A percentile compares a stretch with the other conserved stretches of the same genome.
Conservation (phyloP, 345 rosid genomes). For the Anastatica hierochuntica region DNA sequence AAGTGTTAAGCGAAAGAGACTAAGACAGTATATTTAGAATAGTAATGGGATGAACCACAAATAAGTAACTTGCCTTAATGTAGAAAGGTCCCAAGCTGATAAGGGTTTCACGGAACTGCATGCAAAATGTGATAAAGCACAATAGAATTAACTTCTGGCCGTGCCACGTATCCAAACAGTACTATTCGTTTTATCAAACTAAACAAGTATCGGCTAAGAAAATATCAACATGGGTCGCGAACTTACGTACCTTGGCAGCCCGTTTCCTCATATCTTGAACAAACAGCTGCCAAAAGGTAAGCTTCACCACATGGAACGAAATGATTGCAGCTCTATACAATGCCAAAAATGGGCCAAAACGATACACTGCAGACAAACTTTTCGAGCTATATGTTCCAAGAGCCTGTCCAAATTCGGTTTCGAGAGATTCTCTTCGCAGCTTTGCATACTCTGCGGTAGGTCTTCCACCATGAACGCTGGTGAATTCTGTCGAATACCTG, state of each 20-base stretch:
- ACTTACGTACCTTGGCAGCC: slow-evolving; percentile 50
- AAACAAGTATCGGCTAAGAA: background rate
- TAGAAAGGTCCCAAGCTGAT: slow-evolving; percentile 88
- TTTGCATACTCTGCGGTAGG: slow-evolving; percentile 82
- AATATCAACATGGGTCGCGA: background rate
- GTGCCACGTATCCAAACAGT: background rate
- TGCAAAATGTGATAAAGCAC: slow-evolving; percentile 6
- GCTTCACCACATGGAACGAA: slow-evolving; percentile 65
- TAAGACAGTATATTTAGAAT: background rate
- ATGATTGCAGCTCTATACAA: slow-evolving; percentile 80
- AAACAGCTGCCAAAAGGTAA: slow-evolving; percentile 63
- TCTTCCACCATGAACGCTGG: slow-evolving; percentile 76
- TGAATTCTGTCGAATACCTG: slow-evolving; percentile 52
- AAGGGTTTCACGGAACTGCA: slow-evolving; percentile 87
- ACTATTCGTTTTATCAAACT: background rate
- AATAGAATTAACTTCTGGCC: too few species aligned
- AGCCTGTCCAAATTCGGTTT: slow-evolving; percentile 70
- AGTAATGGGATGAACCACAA: background rate
- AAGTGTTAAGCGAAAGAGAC: background rate
- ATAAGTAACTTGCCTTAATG: slow-evolving; percentile 55
- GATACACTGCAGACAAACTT: slow-evolving; percentile 46
- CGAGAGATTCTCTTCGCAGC: slow-evolving; percentile 90
- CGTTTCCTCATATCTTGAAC: slow-evolving; percentile 58
- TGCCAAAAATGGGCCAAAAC: slow-evolving; percentile 78
- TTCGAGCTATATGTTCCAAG: slow-evolving; percentile 61